Evolutionary conservation across 257 asterid genomes (phyloP).

Genomic region (Nicotiana tabacum): DNA sequence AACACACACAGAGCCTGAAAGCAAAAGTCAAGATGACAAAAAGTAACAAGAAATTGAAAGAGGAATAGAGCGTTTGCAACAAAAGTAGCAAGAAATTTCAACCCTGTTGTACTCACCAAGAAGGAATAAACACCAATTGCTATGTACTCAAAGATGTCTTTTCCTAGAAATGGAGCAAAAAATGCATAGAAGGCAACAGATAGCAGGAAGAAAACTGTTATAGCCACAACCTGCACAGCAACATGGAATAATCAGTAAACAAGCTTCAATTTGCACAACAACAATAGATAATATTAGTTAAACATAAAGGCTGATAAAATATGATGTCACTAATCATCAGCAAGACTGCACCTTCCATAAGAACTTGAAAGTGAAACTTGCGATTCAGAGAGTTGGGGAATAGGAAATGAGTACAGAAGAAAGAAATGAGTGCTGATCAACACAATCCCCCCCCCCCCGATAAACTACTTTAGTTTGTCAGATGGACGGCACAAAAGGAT

Average conservation of each 20-base stretch:
- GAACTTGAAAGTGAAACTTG: not conserved
- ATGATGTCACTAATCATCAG: not conserved
- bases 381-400: not conserved
- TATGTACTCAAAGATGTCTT: conserved; percentile 69
- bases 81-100: conserved; percentile 1
- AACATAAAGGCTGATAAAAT: not conserved
- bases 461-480: not conserved
- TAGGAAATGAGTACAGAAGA: not conserved
- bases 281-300: not conserved
- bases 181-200: conserved; percentile 96
- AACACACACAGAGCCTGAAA: conserved; percentile 74
- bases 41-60: conserved; percentile 13
- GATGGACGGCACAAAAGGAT: not conserved
- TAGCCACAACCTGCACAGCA: conserved; percentile 83
- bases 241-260: conserved; percentile 6
- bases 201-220: conserved; percentile 83
- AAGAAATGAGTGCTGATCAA: not conserved
- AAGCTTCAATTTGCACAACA: not conserved
- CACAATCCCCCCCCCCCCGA: not conserved
- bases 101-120: conserved; percentile 51
- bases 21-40: conserved; percentile 18
- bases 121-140: conserved; percentile 85
- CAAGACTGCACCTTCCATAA: not conserved
- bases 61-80: not conserved
- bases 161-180: conserved; percentile 96